These are phyloP conservation scores for Primulina huaijiensis DNA, from an alignment of 257 asterid genomes.

Conservation along the genomic window DNA sequence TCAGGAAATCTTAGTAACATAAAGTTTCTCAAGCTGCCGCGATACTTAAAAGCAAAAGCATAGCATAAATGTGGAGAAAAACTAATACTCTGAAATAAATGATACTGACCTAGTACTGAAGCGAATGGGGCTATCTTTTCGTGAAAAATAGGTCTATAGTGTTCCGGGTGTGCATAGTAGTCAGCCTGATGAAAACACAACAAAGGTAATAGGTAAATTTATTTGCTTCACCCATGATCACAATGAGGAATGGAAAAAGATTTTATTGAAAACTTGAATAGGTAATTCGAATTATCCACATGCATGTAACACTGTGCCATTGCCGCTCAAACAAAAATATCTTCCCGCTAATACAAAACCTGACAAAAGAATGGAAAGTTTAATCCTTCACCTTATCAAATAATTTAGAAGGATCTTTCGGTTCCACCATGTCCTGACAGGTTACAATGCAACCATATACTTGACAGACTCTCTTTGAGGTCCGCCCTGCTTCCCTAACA, in stretches of 20 bases:
- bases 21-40: slow-evolving; percentile 1
- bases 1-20: slow-evolving; percentile 7
- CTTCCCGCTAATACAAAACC: slow-evolving; percentile 4
- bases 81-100: slow-evolving; percentile 13
- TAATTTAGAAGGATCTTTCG: slow-evolving; percentile 50
- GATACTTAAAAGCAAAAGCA: neutral
- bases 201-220: neutral
- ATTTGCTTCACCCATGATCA: neutral
- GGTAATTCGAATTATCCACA: slow-evolving; percentile 6
- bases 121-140: slow-evolving; percentile 84
- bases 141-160: slow-evolving; percentile 70
- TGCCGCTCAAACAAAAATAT: slow-evolving; percentile 7
- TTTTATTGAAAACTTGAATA: neutral
- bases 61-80: neutral
- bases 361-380: slow-evolving; percentile 3
- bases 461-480: slow-evolving; percentile 64
- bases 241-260: slow-evolving; percentile 11
- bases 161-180: slow-evolving; percentile 91
- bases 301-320: neutral
- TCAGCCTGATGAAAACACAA: slow-evolving; percentile 56
- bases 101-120: slow-evolving; percentile 74
- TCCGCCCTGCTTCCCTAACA: slow-evolving; percentile 33
- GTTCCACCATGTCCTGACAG: slow-evolving; percentile 79
- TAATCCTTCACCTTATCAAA: slow-evolving; percentile 66
- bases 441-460: slow-evolving; percentile 86